A percentile compares a stretch with the other conserved stretches of the same genome.
Conservation (phyloP, 164 flowering plant genomes). For the Vitis labrusca region DNA sequence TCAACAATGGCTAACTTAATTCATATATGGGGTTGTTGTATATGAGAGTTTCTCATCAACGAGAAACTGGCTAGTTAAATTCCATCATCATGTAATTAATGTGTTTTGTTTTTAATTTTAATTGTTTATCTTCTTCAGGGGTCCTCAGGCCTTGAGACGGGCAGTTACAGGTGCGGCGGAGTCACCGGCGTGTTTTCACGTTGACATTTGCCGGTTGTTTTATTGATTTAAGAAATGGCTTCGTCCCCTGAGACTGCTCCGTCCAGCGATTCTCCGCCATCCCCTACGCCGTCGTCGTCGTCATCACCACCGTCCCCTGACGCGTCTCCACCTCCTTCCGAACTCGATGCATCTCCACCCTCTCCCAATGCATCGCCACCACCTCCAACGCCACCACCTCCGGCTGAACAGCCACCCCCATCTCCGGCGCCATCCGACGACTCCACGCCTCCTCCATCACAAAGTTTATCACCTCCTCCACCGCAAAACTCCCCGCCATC, state of each 20-base stretch:
- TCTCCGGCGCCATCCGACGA: conserved; percentile 4
- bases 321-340: neutral
- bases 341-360: neutral
- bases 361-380: conserved; percentile 10
- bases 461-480: conserved; percentile 19
- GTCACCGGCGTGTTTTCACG: conserved; percentile 8
- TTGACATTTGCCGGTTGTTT: conserved; percentile 6
- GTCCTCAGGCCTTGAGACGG: conserved; percentile 7
- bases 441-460: conserved; percentile 7
- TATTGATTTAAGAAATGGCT: conserved; percentile 16
- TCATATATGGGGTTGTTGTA: too few species aligned
- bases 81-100: too few species aligned
- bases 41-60: too few species aligned
- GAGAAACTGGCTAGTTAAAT: too few species aligned
- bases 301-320: conserved; percentile 3
- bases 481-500: conserved; percentile 7
- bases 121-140: conserved; percentile 9
- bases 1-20: too few species aligned
- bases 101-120: neutral
- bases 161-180: conserved; percentile 20
- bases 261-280: conserved; percentile 11
- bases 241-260: conserved; percentile 29
- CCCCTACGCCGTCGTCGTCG: conserved; percentile 23
- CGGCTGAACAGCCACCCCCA: neutral
- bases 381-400: conserved; percentile 15